These are phyloP conservation scores for apple (Malus domestica) DNA, from an alignment of 306 rosid genomes.

Conservation along the genomic window ASM211411v1 NC_041803.1:20350501-20351000, in stretches of 20 bases:
- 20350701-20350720: conserved; percentile 4
- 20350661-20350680: not conserved
- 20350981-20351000: not conserved
- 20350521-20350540: not conserved
- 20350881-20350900: not conserved
- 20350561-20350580: not conserved
- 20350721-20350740: not conserved
- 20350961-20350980: too few species aligned
- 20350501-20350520: not conserved
- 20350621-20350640: not conserved
- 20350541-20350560: not conserved
- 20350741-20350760: not conserved
- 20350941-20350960: not conserved
- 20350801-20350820: conserved; percentile 95
- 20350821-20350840: conserved; percentile 85
- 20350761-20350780: conserved; percentile 33
- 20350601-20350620: not conserved
- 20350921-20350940: not conserved
- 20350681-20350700: not conserved
- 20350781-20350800: not conserved
- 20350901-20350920: not conserved
- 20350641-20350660: not conserved
- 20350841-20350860: conserved; percentile 62
- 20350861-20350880: conserved; percentile 34
- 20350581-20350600: not conserved